Evolutionary conservation across 768 basidiomycete species (phyloP), one percentile per base, ranked within the genome.

Genomic region (Calvatia gigantea): DNA sequence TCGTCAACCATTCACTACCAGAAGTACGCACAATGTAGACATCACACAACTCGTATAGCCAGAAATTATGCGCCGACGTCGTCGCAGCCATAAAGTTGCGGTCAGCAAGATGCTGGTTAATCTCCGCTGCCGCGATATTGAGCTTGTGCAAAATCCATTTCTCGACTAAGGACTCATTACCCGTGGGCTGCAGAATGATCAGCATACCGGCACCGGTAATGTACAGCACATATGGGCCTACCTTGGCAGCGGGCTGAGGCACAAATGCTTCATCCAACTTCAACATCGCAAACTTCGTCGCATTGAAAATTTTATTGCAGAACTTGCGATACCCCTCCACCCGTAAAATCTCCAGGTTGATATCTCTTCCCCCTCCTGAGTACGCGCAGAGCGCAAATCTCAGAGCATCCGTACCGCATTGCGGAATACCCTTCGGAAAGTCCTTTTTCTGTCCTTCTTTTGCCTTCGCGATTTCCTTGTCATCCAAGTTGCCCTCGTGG

Each of bases 251-350:
- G 1, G 84, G 73, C 57, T 83, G 76, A 14, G 96, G 94, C 28
- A 87, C 83, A 63, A 97, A 98, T 38, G 77, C 70, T 37, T 84
- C 84, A 54, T 94, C 94, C 29, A 99, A 77, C 74, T 96, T 96
- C 69, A 98, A 84, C 89, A 98, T 94, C n/a, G 95, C 96, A 64
- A 99, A 98, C 71, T 95, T 95, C 45, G 94, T 98, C 1, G 97
- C 97, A 67, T 99, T 99, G 81, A 96, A 98, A 25, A 98, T 85
- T 77, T 98, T 98, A 77, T 99, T 99, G 77, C 97, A 98, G 78
- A 99, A 99, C 72, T 98, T 98, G 71, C 97, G 86, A 71, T 98
- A 98, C 2, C 95, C 97, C 72, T 98, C 95, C 29, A 98, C 94
- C 50, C 94, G 87, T 59, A 93, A 72, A 62, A 99, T 94, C 67